These are phyloP conservation scores for Aphanomyces invadans DNA, from an alignment of 352 stramenopile genomes.

Conservation along the genomic window DNA sequence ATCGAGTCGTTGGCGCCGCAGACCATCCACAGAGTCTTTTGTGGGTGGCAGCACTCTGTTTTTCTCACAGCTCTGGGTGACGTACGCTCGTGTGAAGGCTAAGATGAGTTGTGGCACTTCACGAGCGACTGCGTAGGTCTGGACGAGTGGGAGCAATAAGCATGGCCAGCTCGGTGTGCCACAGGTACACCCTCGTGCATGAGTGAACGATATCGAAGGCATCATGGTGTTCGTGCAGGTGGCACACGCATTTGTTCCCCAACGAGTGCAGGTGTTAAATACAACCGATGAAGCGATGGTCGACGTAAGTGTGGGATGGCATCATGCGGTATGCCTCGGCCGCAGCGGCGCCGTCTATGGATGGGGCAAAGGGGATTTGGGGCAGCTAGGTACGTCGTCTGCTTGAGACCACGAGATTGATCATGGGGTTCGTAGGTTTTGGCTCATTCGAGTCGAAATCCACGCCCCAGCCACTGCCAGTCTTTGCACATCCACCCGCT, in stretches of 20 bases:
- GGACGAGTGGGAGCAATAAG: conserved; percentile 63
- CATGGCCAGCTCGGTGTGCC: conserved; percentile 59
- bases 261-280: no score
- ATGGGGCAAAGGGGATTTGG: conserved; percentile 74
- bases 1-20: conserved; percentile 27
- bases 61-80: conserved; percentile 28
- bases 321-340: conserved; percentile 57
- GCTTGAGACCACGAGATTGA: conserved; percentile 17
- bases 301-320: conserved; percentile 61
- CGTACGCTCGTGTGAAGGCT: neutral
- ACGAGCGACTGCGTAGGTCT: no score
- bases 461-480: conserved; percentile 1
- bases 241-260: no score
- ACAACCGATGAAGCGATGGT: conserved; percentile 26
- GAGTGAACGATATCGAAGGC: no score
- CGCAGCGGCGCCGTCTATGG: conserved; percentile 32
- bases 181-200: no score
- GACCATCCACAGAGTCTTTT: conserved; percentile 38
- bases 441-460: conserved; percentile 19
- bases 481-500: conserved; percentile 26
- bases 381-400: conserved; percentile 40
- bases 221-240: no score
- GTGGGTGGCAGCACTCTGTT: conserved; percentile 74
- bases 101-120: neutral
- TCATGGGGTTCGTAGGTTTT: neutral